These are phyloP conservation scores for Picochlorum sp. DNA, from an alignment of 139 green algal genomes.

Conservation along the genomic window DNA sequence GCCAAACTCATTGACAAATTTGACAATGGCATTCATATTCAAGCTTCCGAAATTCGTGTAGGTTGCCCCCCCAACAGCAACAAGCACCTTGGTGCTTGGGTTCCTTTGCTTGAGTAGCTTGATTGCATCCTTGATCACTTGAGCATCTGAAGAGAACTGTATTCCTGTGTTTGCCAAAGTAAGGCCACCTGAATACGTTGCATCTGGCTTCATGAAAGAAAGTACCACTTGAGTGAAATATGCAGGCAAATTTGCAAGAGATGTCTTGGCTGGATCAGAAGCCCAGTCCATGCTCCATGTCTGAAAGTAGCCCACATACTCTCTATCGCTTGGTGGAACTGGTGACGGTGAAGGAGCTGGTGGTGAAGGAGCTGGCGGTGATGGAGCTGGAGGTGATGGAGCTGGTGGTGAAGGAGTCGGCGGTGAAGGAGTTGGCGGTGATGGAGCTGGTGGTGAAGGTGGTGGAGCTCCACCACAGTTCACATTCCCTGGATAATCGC, in stretches of 20 bases:
- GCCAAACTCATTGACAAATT: constrained; percentile 25
- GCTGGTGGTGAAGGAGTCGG: neutral
- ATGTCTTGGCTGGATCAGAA: neutral
- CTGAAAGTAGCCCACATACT: constrained; percentile 26
- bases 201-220: constrained; percentile 27
- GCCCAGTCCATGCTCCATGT: constrained; percentile 17
- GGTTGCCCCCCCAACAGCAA: constrained; percentile 25
- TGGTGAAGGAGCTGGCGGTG: neutral
- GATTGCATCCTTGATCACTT: constrained; percentile 21
- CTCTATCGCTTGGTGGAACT: neutral
- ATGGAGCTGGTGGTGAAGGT: neutral
- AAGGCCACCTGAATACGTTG: constrained; percentile 23
- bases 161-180: constrained; percentile 21
- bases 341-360: neutral
- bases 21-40: constrained; percentile 15
- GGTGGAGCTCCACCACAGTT: neutral
- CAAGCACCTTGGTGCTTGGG: constrained; percentile 29
- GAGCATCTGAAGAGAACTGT: constrained; percentile 14
- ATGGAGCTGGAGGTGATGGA: neutral
- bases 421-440: neutral
- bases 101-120: constrained; percentile 21
- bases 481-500: neutral
- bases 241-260: constrained; percentile 22
- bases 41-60: constrained; percentile 20
- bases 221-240: constrained; percentile 30